Evolutionary conservation across 1,139 yeast species (phyloP).

Genomic region (Kodamaea sp.): DNA sequence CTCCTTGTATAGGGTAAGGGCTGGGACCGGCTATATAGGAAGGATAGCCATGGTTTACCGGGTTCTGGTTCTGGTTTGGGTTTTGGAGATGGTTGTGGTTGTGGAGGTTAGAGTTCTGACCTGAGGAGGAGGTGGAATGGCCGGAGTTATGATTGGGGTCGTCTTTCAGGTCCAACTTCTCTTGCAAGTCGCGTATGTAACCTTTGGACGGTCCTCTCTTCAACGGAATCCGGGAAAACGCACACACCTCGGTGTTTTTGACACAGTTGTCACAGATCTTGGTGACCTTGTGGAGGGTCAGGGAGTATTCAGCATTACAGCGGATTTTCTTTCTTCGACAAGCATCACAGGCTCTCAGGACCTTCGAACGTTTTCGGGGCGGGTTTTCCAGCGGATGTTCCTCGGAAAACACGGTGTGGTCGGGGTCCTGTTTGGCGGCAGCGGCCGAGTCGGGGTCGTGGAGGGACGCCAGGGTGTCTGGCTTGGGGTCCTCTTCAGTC

Average conservation of each 20-base stretch:
- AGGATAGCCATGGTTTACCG: no score
- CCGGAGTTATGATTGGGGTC: not conserved
- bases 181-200: slow-evolving; percentile 48
- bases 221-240: slow-evolving; percentile 67
- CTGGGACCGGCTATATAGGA: no score
- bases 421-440: no score
- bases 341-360: slow-evolving; percentile 68
- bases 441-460: no score
- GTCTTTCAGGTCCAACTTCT: slow-evolving; percentile 24
- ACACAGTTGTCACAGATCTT: slow-evolving; percentile 58
- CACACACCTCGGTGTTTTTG: slow-evolving; percentile 55
- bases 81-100: not conserved
- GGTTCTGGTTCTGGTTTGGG: no score
- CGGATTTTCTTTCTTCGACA: slow-evolving; percentile 65
- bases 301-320: slow-evolving; percentile 58
- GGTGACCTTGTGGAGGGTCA: slow-evolving; percentile 43
- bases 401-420: no score
- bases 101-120: slow-evolving; percentile 5
- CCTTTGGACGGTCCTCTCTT: slow-evolving; percentile 82
- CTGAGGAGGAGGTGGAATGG: slow-evolving; percentile 1
- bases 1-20: no score
- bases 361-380: slow-evolving; percentile 62
- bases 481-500: no score
- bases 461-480: no score
- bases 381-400: no score